Base-by-base conservation (phyloP, 1,284 basidiomycete species). In the Cutaneotrichosporon spelunceum region DNA sequence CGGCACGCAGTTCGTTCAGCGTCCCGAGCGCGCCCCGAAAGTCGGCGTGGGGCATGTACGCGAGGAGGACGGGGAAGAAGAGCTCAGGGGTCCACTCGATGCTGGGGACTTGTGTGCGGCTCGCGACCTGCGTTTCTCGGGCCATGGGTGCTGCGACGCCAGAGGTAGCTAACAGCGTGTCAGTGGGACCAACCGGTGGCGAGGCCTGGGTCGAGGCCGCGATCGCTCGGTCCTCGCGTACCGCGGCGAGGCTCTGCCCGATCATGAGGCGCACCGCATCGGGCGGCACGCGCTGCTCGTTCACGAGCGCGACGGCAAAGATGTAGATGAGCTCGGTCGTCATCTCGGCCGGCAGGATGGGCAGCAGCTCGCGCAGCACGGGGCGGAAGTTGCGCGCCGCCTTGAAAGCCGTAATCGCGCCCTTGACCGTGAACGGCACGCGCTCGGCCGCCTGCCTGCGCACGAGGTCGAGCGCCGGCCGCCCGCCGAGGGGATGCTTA, bases 401-500 rank as follows among this genome's bases (percentile, higher is more conserved):
- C 24, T 53, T 53, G 33, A 53, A 36, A 9, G 52, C 52, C 1
- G 23, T 39, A 13, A 53, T 23, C 2, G 34, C 52, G 1, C 52
- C 33, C 0, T 34, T 21, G 9, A 33, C 33, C 6, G 56, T 49
- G 14, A 61, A 54, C 0, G 69, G 66, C 0, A 68, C 56, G 13
- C 55, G 45, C 44, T 70, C 69, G 0, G 57, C 34, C 14, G 64
- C 27, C 13, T 63, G 59, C 1, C 66, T 54, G 1, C 34, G 9
- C 6, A 70, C 33, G 13, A 69, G 59, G 13, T 65, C 52, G 9
- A 21, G 34, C 5, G 64, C 59, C 3, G 64, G 44, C 7, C n/a
- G 13, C 0, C 57, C 39, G 24, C 64, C 69, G 11, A 33, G 19
- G 0, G 66, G 64, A 42, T 65, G 65, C 14, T 30, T 16, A 11